These are phyloP conservation scores for Haplosporangium gracile DNA, from an alignment of 192 early-diverging fungal species.

Conservation along the genomic window DNA sequence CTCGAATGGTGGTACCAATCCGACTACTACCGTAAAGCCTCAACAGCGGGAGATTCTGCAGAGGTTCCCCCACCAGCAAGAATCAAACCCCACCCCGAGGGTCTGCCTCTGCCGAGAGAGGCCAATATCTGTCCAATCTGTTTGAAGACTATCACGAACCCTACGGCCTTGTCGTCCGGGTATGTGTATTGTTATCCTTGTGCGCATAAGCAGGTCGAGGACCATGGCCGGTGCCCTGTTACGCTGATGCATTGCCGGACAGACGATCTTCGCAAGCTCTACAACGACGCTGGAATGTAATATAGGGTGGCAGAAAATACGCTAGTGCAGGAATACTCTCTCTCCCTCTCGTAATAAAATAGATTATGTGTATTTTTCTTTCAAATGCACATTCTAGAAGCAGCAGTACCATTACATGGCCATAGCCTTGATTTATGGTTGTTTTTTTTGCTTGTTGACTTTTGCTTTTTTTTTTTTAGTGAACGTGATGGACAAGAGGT, in stretches of 20 bases:
- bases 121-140: slow-evolving; percentile 89
- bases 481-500: not conserved
- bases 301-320: not conserved
- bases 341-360: not conserved
- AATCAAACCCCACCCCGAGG: slow-evolving; percentile 80
- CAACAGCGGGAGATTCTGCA: slow-evolving; percentile 55
- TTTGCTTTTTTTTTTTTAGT: not conserved
- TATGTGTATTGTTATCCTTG: slow-evolving; percentile 97
- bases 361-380: not conserved
- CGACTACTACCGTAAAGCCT: slow-evolving; percentile 76
- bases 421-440: not conserved
- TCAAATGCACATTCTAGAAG: not conserved
- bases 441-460: not conserved
- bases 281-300: slow-evolving; percentile 61
- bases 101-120: slow-evolving; percentile 78
- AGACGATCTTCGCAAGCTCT: slow-evolving; percentile 78
- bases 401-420: not conserved
- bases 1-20: slow-evolving; percentile 97
- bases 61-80: slow-evolving; percentile 82
- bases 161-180: slow-evolving; percentile 87
- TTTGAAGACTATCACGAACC: slow-evolving; percentile 77
- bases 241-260: slow-evolving; percentile 68
- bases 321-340: not conserved
- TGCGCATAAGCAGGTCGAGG: slow-evolving; percentile 80
- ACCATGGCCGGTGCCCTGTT: slow-evolving; percentile 82